A percentile compares a stretch with the other conserved stretches of the same genome.
Evolutionary conservation across 1,139 yeast species (phyloP).

Genomic region (Candida mesenterica): DNA sequence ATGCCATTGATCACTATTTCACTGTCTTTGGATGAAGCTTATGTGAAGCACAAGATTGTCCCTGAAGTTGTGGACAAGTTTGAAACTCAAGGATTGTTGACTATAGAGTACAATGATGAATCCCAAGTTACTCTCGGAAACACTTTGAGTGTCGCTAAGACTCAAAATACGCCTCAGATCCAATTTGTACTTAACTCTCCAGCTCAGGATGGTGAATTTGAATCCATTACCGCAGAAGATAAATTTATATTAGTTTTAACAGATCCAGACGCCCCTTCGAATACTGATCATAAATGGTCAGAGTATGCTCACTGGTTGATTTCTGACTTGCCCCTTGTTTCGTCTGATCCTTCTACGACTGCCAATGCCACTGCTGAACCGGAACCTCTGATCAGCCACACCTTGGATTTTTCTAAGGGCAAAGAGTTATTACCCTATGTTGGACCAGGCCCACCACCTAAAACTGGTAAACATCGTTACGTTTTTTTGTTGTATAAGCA

Average conservation of each 20-base stretch:
- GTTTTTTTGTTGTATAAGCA: conserved; percentile 75
- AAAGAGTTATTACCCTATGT: conserved; percentile 44
- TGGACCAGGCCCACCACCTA: conserved; percentile 86
- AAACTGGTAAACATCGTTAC: conserved; percentile 81
- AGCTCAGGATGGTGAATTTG: conserved; percentile 34
- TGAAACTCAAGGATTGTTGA: conserved; percentile 45
- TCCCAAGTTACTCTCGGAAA: conserved; percentile 80
- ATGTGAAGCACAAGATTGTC: conserved; percentile 56
- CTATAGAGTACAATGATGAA: conserved; percentile 49
- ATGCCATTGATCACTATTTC: conserved; percentile 59
- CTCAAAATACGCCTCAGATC: conserved; percentile 64
- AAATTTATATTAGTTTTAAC: conserved; percentile 74
- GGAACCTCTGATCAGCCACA: conserved; percentile 32
- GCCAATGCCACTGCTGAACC: conserved; percentile 10
- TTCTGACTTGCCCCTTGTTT: conserved; percentile 56
- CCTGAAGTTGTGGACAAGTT: conserved; percentile 60
- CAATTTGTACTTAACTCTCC: conserved; percentile 63
- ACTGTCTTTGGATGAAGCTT: conserved; percentile 61
- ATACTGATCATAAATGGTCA: conserved; percentile 80
- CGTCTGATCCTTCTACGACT: conserved; percentile 22
- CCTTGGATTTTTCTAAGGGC: conserved; percentile 39
- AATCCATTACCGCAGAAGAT: conserved; percentile 44
- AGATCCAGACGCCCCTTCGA: conserved; percentile 93
- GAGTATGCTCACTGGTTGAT: conserved; percentile 80
- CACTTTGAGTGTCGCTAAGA: conserved; percentile 58